Evolutionary conservation across 2,329 filamentous ascomycete genomes (phyloP).

Genomic region (Trichoderma sp.): DNA sequence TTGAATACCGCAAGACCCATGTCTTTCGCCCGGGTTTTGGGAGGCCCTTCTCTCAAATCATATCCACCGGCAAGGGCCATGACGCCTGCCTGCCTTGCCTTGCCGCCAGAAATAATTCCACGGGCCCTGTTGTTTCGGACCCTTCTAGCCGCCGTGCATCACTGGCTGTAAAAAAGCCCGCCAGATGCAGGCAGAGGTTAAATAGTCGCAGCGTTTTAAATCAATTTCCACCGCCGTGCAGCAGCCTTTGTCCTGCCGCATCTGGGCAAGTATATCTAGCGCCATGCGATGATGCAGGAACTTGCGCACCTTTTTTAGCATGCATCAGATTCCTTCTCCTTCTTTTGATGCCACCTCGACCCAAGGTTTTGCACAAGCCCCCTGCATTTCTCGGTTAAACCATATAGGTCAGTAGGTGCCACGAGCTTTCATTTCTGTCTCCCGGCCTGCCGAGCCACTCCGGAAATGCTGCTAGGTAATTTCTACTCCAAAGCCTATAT

Average conservation of each 20-base stretch:
- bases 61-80: conserved; percentile 10
- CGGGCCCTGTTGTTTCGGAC: conserved; percentile 13
- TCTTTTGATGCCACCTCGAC: background rate
- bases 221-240: conserved; percentile 1
- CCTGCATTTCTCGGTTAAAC: background rate
- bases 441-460: conserved; percentile 12
- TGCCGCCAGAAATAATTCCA: conserved; percentile 9
- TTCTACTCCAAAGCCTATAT: background rate
- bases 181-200: background rate
- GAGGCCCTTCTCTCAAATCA: background rate
- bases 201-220: background rate
- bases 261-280: background rate
- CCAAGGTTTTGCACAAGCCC: conserved; percentile 1
- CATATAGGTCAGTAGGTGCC: background rate
- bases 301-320: conserved; percentile 12
- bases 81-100: background rate
- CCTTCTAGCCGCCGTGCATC: conserved; percentile 1
- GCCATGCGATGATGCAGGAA: conserved; percentile 19
- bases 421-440: background rate
- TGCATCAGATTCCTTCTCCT: background rate
- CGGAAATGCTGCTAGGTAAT: background rate
- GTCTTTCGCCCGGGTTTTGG: background rate
- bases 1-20: background rate
- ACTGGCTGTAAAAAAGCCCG: background rate
- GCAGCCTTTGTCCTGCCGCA: conserved; percentile 1